Base-by-base conservation (phyloP, 306 rosid species). In the Oemleria cerasiformis region DNA sequence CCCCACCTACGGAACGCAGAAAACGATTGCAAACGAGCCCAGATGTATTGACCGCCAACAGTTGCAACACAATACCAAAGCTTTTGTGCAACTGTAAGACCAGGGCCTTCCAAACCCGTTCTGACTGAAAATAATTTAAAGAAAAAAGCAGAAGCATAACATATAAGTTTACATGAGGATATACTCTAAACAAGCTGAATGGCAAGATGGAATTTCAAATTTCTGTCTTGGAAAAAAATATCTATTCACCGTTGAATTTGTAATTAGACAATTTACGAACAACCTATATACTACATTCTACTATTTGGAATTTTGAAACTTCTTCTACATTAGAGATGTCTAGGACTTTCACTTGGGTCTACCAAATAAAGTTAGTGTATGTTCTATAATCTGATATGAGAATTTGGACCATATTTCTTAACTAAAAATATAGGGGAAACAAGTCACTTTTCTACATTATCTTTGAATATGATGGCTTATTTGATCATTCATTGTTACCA, bases 1-100 rank as follows among this genome's bases (percentile, higher is more conserved):
- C 97, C 97, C 97, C 99, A 95, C 82, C 96, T 82, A 51, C 99
- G 99, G 75, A 95, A 95, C 65, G 99, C 99, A 81, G 99, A 95
- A 79, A 95, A 95, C 8, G 99, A 86, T 63, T 92, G 97, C 65
- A 95, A 68, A 54, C 97, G 96, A 68, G 96, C 87, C 99, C 99
- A 95, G 45, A 95, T 69, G 81, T 95, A 95, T 44, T 89, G 97
- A 70, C 99, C 99, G 70, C 99, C 99, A 59, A 95, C 99, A 54
- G 92, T 82, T 23, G 96, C 96, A 79, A 91, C 16, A 79, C 97
- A 95, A 69, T 95, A 95, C 97, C 96, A 95, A 80, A 89, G 59
- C 85, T 91, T 95, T 71, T 95, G 96, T 59, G 89, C 92, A 70
- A 85, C 86, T 21, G 99, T 89, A 70, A 95, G 97, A 50, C 99